Conservation (phyloP, 192 early-diverging fungal genomes). For the Jimgerdemannia lactiflua region DNA sequence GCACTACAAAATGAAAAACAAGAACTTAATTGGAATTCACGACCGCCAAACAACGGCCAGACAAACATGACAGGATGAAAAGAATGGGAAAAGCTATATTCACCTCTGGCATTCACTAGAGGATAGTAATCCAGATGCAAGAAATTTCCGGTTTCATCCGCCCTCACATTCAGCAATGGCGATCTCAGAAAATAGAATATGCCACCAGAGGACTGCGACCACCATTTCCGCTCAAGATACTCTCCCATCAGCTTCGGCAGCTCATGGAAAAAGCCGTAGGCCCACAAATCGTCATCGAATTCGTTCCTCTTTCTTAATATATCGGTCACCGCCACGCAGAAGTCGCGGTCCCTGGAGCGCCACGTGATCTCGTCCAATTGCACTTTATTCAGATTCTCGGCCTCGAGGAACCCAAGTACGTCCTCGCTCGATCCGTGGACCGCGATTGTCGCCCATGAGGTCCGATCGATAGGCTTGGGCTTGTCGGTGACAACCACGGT, state of each 20-base stretch:
- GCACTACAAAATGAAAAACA: slow-evolving; percentile 14
- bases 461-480: not conserved
- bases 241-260: slow-evolving; percentile 29
- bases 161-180: slow-evolving; percentile 9
- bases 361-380: slow-evolving; percentile 13
- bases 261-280: slow-evolving; percentile 32
- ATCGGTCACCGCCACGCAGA: slow-evolving; percentile 24
- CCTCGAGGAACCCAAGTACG: slow-evolving; percentile 15
- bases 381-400: slow-evolving; percentile 9
- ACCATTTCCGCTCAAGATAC: slow-evolving; percentile 19
- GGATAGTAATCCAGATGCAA: slow-evolving; percentile 39
- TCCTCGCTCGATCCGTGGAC: slow-evolving; percentile 5
- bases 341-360: slow-evolving; percentile 14
- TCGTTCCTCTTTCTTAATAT: slow-evolving; percentile 25
- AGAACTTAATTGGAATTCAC: not conserved
- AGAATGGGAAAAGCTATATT: not conserved
- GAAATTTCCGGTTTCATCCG: slow-evolving; percentile 2
- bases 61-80: not conserved
- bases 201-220: slow-evolving; percentile 5
- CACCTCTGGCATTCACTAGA: slow-evolving; percentile 47
- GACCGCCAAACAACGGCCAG: not conserved
- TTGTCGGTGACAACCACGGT: slow-evolving; percentile 1
- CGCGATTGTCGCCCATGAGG: slow-evolving; percentile 19
- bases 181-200: slow-evolving; percentile 29
- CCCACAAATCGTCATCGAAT: slow-evolving; percentile 31